These are phyloP conservation scores for Coleophoma eucalyptorum DNA, from an alignment of 2,329 filamentous ascomycete species.

Conservation along the genomic window DNA sequence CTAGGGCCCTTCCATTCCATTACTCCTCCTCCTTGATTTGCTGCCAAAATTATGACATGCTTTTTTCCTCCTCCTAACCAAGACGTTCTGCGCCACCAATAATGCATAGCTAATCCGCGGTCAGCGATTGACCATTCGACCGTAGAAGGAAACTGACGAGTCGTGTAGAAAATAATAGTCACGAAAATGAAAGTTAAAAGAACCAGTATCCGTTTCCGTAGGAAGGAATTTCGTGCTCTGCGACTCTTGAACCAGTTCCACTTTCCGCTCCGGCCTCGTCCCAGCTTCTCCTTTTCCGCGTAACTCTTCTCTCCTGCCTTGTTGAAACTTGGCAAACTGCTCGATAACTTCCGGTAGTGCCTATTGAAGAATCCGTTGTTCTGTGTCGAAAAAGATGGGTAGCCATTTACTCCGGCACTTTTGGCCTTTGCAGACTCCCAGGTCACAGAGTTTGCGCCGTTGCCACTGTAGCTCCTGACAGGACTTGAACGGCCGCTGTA, in stretches of 20 bases:
- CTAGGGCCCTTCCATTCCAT: conserved; percentile 99
- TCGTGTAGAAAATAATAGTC: conserved; percentile 65
- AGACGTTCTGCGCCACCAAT: conserved; percentile 67
- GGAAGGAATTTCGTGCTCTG: conserved; percentile 31
- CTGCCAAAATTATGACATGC: conserved; percentile 87
- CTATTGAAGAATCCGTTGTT: conserved; percentile 85
- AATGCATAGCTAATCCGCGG: conserved; percentile 29
- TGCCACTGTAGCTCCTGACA: conserved; percentile 40
- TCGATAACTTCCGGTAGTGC: conserved; percentile 77
- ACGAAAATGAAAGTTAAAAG: conserved; percentile 56
- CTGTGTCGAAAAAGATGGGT: conserved; percentile 75
- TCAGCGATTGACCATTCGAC: conserved; percentile 7
- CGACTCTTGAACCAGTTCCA: conserved; percentile 43
- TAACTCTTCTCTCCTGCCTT: conserved; percentile 43
- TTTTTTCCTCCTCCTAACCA: conserved; percentile 82
- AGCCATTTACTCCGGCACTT: conserved; percentile 68
- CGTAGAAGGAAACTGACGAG: conserved; percentile 54
- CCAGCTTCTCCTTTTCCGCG: conserved; percentile 75
- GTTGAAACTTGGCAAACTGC: conserved; percentile 72
- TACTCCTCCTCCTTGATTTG: conserved; percentile 92
- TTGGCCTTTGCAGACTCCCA: conserved; percentile 83
- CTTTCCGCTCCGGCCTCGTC: conserved; percentile 51
- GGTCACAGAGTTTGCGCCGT: conserved; percentile 55
- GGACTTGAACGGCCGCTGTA: conserved; percentile 68
- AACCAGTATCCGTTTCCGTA: conserved; percentile 46